Conservation (phyloP, 1,284 basidiomycete species). For the Entoloma clypeatum region DNA sequence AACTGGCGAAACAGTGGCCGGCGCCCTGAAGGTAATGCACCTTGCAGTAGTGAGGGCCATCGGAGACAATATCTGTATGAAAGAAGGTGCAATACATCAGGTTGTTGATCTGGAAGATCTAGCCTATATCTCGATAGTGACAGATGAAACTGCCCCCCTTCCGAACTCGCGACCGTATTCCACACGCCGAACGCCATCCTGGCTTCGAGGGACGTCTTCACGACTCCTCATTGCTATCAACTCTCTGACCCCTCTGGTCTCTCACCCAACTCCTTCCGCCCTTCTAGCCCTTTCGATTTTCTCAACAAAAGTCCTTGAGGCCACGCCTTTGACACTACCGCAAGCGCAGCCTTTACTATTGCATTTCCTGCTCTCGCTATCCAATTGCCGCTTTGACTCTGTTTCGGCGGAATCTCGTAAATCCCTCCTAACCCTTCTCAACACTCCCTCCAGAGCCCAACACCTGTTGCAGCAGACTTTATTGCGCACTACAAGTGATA, state of each 20-base stretch:
- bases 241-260: slow-evolving; percentile 53
- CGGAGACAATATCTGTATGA: slow-evolving; percentile 62
- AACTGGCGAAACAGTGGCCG: slow-evolving; percentile 60
- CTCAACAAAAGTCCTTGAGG: slow-evolving; percentile 48
- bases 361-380: slow-evolving; percentile 64
- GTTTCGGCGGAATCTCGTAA: slow-evolving; percentile 50
- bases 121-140: slow-evolving; percentile 27
- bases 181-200: slow-evolving; percentile 51
- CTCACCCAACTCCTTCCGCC: slow-evolving; percentile 64
- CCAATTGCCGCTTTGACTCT: slow-evolving; percentile 48
- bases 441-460: slow-evolving; percentile 36
- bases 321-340: slow-evolving; percentile 58
- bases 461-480: slow-evolving; percentile 49
- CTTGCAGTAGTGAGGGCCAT: slow-evolving; percentile 53
- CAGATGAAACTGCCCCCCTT: slow-evolving; percentile 7
- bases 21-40: slow-evolving; percentile 55
- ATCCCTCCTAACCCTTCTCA: slow-evolving; percentile 47
- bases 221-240: slow-evolving; percentile 70
- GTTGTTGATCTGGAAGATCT: slow-evolving; percentile 63
- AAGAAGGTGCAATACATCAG: slow-evolving; percentile 52
- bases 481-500: slow-evolving; percentile 54
- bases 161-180: slow-evolving; percentile 32
- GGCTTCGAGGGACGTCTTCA: slow-evolving; percentile 61
- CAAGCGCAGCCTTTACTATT: slow-evolving; percentile 63
- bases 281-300: slow-evolving; percentile 54